Percentiles rank a stretch among this genome's conserved stretches.
Evolutionary conservation across 768 basidiomycete species (phyloP).

Genomic region (Russula abietina): DNA sequence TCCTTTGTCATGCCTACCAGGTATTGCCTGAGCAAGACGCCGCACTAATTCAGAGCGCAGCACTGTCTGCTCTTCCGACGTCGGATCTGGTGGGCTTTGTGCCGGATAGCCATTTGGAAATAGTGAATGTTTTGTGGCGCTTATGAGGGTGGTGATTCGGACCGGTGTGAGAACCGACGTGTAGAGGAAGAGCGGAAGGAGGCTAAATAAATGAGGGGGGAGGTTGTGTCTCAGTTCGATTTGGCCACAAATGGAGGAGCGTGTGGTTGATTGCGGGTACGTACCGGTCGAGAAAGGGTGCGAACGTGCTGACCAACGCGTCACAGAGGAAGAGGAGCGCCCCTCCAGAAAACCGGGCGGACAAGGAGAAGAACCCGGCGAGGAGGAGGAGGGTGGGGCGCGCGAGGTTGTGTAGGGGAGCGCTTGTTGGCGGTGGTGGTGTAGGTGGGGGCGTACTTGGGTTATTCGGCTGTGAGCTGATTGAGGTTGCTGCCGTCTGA

Average conservation of each 20-base stretch:
- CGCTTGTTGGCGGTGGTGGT: background rate
- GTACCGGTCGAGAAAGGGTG: constrained; percentile 56
- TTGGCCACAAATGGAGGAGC: background rate
- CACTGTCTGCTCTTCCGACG: constrained; percentile 63
- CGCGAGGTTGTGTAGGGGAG: constrained; percentile 34
- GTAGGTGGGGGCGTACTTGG: background rate
- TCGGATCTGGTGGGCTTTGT: constrained; percentile 65
- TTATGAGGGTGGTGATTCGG: constrained; percentile 48
- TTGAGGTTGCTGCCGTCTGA: constrained; percentile 2
- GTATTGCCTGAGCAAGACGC: constrained; percentile 38
- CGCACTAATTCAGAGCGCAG: constrained; percentile 41
- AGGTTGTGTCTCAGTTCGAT: background rate
- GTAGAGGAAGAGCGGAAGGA: constrained; percentile 64
- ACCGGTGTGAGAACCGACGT: constrained; percentile 46
- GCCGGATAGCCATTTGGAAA: constrained; percentile 90
- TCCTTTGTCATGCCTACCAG: constrained; percentile 33
- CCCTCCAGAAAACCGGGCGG: constrained; percentile 44
- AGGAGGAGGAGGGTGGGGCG: constrained; percentile 42
- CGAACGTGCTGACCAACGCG: constrained; percentile 43
- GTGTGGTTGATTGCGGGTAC: constrained; percentile 17
- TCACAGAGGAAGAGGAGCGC: constrained; percentile 42
- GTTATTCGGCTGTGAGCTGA: background rate
- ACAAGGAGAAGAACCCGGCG: constrained; percentile 44
- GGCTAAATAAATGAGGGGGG: constrained; percentile 35
- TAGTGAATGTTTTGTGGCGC: constrained; percentile 58